Evolutionary conservation across 108 stramenopile genomes (phyloP), one percentile per base, ranked within the genome.

Genomic region (Fistulifera pelliculosa): DNA sequence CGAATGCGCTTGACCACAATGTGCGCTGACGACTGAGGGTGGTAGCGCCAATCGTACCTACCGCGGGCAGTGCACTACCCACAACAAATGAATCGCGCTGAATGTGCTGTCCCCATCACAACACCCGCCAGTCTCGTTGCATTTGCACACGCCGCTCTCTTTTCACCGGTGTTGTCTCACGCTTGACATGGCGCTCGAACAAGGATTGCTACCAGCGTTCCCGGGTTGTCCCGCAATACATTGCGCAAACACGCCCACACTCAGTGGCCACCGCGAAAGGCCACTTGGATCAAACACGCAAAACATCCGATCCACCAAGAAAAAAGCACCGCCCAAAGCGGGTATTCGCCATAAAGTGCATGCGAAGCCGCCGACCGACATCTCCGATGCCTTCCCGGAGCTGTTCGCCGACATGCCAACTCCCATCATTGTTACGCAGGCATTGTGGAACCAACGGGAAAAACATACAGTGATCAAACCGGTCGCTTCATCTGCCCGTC

Each of bases 401-500:
- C 38, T 18, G 3, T 4, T 17, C 14, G 26, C 19, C 13, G 23
- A 19, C 24, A 26, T 8, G 25, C n/a, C 26, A 35, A 35, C 31
- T 35, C n/a, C n/a, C 53, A 49, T 39, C 16, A 55, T 16, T 54
- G 53, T 16, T 64, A 2, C 43, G 65, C 50, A 16, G 26, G 40
- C 38, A 17, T 49, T 49, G 3, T 44, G 5, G 18, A 48, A 35
- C 51, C 51, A 38, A 65, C 63, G 7, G 69, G 63, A 6, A 15
- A 49, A 45, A 67, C 64, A 45, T 73, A 63, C 51, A 53, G 64
- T 0, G 74, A 75, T 48, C 68, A 73, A 58, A 66, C 68, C 0
- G 77, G 77, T 1, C 23, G 40, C 0, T 68, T 79, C 27, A 47
- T 56, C 7, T 41, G 38, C 3, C 27, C 52, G 8, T 69, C 76